phyloP scores from a whole-genome alignment of 768 basidiomycete genomes.

The Lactarius hengduanensis region DNA sequence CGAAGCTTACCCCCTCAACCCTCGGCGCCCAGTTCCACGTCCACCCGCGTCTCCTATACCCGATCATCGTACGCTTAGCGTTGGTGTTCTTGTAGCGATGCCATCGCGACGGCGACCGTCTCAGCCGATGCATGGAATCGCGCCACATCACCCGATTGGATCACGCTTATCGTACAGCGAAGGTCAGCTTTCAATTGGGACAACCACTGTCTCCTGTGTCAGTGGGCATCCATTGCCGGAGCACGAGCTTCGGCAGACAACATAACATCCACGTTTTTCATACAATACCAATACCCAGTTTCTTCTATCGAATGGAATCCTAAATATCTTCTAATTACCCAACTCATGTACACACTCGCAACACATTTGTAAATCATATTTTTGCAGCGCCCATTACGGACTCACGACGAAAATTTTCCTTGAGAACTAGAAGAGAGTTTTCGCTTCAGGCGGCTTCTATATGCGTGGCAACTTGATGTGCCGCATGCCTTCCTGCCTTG shows the following conservation, averaged over 20 bases:
- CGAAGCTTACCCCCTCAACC: background rate
- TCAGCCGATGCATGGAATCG: background rate
- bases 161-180: background rate
- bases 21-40: background rate
- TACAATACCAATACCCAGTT: too few relatives aligned
- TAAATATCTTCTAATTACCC: background rate
- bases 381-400: background rate
- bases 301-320: too few relatives aligned
- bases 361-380: background rate
- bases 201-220: conserved; percentile 1
- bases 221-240: background rate
- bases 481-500: conserved; percentile 60
- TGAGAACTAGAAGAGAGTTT: background rate
- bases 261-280: background rate
- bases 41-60: background rate
- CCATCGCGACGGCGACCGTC: conserved; percentile 7
- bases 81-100: conserved; percentile 26
- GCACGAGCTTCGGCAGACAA: background rate
- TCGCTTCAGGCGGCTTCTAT: conserved; percentile 3
- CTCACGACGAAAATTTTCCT: background rate
- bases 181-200: conserved; percentile 13
- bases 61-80: conserved; percentile 13
- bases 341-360: background rate
- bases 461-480: conserved; percentile 22
- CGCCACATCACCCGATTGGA: background rate